Percentiles rank a stretch among this genome's conserved stretches.
These are phyloP conservation scores for Talaromyces stipitatus DNA, from an alignment of 495 filamentous ascomycete species.

Conservation along the genomic window DNA sequence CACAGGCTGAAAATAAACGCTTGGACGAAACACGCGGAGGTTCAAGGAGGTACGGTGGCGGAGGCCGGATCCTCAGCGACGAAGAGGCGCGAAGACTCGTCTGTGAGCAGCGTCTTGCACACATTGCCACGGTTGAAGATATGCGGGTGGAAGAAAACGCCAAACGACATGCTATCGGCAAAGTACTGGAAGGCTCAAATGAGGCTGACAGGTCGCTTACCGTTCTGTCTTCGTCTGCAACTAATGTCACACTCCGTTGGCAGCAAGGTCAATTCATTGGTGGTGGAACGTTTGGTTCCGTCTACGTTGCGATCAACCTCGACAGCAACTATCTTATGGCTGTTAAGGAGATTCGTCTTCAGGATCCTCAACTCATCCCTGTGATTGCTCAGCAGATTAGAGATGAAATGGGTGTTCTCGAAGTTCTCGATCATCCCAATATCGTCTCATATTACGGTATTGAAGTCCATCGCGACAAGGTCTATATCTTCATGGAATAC, in stretches of 20 bases:
- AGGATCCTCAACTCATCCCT: conserved; percentile 93
- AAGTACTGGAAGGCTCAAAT: conserved; percentile 87
- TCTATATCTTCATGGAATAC: conserved; percentile 99
- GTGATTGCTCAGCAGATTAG: conserved; percentile 87
- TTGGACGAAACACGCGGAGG: conserved; percentile 65
- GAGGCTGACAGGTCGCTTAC: conserved; percentile 93
- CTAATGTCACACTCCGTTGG: conserved; percentile 91
- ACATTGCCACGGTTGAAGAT: conserved; percentile 69
- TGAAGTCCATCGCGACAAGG: conserved; percentile 95
- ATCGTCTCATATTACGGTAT: conserved; percentile 97
- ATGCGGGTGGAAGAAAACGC: conserved; percentile 67
- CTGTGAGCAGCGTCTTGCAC: conserved; percentile 60
- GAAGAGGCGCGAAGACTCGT: conserved; percentile 71
- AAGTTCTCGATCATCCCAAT: conserved; percentile 93
- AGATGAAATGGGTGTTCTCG: conserved; percentile 94
- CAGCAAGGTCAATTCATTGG: conserved; percentile 97
- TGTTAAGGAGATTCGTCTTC: conserved; percentile 94
- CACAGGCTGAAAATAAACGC: conserved; percentile 80
- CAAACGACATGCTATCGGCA: conserved; percentile 82
- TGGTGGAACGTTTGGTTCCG: conserved; percentile 93
- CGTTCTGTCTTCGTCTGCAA: conserved; percentile 85
- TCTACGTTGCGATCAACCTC: conserved; percentile 94
- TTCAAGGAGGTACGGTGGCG: conserved; percentile 66
- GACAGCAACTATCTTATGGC: conserved; percentile 96
- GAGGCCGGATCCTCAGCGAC: conserved; percentile 72